These are phyloP conservation scores for Crithidia expoeki DNA, from an alignment of 208 protist species.

Conservation along the genomic window DNA sequence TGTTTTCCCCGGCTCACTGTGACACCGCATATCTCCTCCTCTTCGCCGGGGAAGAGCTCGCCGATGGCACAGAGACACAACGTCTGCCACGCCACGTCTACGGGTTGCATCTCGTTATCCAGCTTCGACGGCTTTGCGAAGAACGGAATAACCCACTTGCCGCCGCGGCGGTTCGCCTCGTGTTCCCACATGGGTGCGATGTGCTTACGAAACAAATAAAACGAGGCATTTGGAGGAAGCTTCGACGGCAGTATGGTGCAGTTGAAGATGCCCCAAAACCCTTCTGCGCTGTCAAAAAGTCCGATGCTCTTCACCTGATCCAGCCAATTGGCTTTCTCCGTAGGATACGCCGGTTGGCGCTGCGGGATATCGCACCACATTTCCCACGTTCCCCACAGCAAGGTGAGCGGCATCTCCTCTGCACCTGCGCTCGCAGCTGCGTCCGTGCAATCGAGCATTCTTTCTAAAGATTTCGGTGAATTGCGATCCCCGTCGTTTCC, in stretches of 20 bases:
- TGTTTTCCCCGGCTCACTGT: conserved; percentile 66
- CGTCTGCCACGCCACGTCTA: conserved; percentile 82
- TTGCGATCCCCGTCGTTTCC: not conserved
- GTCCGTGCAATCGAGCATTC: conserved; percentile 20
- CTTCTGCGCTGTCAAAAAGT: conserved; percentile 89
- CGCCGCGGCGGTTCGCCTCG: conserved; percentile 86
- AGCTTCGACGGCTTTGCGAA: conserved; percentile 15
- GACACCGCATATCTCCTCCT: conserved; percentile 88
- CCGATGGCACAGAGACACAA: conserved; percentile 81
- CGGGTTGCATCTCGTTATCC: conserved; percentile 32
- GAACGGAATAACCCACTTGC: conserved; percentile 86
- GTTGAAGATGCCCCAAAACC: conserved; percentile 81
- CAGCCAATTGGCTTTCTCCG: conserved; percentile 67
- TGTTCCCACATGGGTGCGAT: conserved; percentile 93
- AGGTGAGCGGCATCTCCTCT: conserved; percentile 48
- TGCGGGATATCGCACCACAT: conserved; percentile 82
- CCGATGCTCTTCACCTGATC: conserved; percentile 82
- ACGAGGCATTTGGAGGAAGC: conserved; percentile 72
- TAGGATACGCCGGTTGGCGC: conserved; percentile 12
- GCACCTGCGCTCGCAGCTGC: conserved; percentile 8
- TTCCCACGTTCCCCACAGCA: conserved; percentile 92
- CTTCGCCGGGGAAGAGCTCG: conserved; percentile 74
- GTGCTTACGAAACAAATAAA: conserved; percentile 89
- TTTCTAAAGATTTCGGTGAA: not conserved
- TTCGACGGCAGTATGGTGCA: conserved; percentile 81